phyloP scores from a whole-genome alignment of 768 basidiomycete species.

The Tylopilus intermedius region DNA sequence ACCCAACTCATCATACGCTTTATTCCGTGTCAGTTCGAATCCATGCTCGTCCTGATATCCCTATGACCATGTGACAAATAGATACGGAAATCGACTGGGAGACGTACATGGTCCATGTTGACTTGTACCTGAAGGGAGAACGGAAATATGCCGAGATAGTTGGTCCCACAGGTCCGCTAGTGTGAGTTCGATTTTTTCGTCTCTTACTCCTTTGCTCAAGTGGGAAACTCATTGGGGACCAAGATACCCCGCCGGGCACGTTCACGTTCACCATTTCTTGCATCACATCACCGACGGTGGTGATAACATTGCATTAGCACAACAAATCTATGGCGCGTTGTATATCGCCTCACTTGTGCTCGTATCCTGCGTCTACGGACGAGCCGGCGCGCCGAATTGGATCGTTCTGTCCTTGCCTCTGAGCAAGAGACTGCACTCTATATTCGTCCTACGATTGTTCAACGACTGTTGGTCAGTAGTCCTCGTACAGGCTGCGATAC shows the following conservation, averaged over 20 bases:
- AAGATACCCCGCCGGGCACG: conserved; percentile 94
- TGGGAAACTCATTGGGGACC: background rate
- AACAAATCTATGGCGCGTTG: conserved; percentile 72
- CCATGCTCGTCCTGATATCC: conserved; percentile 3
- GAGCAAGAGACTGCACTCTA: conserved; percentile 92
- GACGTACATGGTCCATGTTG: conserved; percentile 89
- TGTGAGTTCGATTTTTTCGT: conserved; percentile 46
- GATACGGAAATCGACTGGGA: conserved; percentile 99
- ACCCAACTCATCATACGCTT: conserved; percentile 76
- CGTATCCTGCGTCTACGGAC: conserved; percentile 63
- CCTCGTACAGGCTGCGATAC: conserved; percentile 59
- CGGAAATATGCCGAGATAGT: conserved; percentile 74
- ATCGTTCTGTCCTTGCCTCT: conserved; percentile 65
- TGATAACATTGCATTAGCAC: conserved; percentile 55
- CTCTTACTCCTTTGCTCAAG: background rate
- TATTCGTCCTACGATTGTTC: conserved; percentile 87
- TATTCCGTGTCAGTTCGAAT: conserved; percentile 66
- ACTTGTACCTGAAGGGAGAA: conserved; percentile 74
- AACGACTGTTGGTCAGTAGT: conserved; percentile 89
- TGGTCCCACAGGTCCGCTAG: conserved; percentile 90
- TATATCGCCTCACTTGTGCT: conserved; percentile 66
- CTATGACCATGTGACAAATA: conserved; percentile 33
- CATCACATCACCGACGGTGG: conserved; percentile 61
- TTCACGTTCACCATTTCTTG: conserved; percentile 74
- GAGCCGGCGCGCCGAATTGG: conserved; percentile 67